Conservation (phyloP, 306 rosid species). For the Astragalus glycyphyllos region DNA sequence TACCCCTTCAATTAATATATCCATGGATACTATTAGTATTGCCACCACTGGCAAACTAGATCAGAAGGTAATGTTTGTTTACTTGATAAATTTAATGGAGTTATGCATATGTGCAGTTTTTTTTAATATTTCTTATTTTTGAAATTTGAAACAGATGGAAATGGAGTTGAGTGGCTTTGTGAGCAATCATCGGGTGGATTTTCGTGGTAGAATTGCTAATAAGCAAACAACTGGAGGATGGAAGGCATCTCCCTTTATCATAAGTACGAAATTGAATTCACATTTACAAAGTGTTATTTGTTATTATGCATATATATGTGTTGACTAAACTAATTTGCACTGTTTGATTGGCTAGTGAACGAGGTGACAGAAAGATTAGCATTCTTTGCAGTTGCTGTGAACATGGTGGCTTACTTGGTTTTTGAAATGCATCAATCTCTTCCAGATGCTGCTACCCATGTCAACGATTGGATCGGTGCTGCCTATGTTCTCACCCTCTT, state of each 20-base stretch:
- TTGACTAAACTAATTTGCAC: not conserved
- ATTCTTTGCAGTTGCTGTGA: slow-evolving; percentile 57
- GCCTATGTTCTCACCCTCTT: slow-evolving; percentile 56
- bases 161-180: slow-evolving; percentile 39
- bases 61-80: too few species aligned
- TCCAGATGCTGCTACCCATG: slow-evolving; percentile 61
- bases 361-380: slow-evolving; percentile 69
- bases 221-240: slow-evolving; percentile 64
- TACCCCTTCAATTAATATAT: too few species aligned
- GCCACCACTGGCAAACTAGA: too few species aligned
- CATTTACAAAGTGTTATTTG: too few species aligned
- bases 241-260: slow-evolving; percentile 69
- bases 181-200: slow-evolving; percentile 57
- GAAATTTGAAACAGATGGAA: slow-evolving; percentile 35
- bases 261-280: slow-evolving; percentile 37
- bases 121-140: not conserved
- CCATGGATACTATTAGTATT: too few species aligned
- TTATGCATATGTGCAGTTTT: not conserved
- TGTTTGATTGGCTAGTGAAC: slow-evolving; percentile 44
- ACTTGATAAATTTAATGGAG: too few species aligned
- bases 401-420: slow-evolving; percentile 59
- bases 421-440: slow-evolving; percentile 56
- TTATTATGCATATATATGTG: not conserved
- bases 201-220: slow-evolving; percentile 53
- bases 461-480: slow-evolving; percentile 69